These are phyloP conservation scores for Lanmaoa pseudosensibilis DNA, from an alignment of 768 basidiomycete species.

Conservation along the genomic window DNA sequence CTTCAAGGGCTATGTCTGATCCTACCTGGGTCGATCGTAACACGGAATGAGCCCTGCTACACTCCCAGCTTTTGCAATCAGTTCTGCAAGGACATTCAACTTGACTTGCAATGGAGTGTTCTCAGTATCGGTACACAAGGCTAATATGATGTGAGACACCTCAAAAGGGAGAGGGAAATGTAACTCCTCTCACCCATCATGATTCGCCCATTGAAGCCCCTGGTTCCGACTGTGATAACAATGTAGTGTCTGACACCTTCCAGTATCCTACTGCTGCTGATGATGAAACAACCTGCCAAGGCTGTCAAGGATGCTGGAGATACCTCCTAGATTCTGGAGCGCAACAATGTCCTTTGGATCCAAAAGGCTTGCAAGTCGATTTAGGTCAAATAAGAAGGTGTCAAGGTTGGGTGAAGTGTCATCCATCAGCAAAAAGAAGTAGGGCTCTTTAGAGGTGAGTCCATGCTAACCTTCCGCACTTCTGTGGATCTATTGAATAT, in stretches of 20 bases:
- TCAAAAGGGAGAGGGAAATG: background rate
- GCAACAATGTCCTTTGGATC: too few species aligned
- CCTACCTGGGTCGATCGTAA: too few species aligned
- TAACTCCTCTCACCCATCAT: conserved; percentile 78
- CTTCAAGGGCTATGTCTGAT: too few species aligned
- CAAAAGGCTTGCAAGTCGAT: too few species aligned
- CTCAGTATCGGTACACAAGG: conserved; percentile 82
- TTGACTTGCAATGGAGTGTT: conserved; percentile 92
- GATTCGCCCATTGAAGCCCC: conserved; percentile 93
- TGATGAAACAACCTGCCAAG: conserved; percentile 91
- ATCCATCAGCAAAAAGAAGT: too few species aligned
- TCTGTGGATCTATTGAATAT: too few species aligned
- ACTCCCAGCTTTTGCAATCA: conserved; percentile 91
- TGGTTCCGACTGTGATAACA: conserved; percentile 87
- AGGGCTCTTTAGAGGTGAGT: too few species aligned
- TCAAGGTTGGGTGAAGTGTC: too few species aligned
- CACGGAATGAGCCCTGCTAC: conserved; percentile 80
- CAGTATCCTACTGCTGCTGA: conserved; percentile 89
- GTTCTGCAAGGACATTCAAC: conserved; percentile 94
- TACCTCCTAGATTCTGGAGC: too few species aligned
- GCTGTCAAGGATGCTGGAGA: too few species aligned
- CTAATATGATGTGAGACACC: conserved; percentile 38
- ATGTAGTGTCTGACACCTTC: conserved; percentile 95
- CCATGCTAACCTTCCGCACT: too few species aligned
- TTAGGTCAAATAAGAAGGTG: too few species aligned